A percentile compares a stretch with the other conserved stretches of the same genome.
phyloP scores from a whole-genome alignment of 768 basidiomycete genomes.

The Calocybe gangraenosa region DNA sequence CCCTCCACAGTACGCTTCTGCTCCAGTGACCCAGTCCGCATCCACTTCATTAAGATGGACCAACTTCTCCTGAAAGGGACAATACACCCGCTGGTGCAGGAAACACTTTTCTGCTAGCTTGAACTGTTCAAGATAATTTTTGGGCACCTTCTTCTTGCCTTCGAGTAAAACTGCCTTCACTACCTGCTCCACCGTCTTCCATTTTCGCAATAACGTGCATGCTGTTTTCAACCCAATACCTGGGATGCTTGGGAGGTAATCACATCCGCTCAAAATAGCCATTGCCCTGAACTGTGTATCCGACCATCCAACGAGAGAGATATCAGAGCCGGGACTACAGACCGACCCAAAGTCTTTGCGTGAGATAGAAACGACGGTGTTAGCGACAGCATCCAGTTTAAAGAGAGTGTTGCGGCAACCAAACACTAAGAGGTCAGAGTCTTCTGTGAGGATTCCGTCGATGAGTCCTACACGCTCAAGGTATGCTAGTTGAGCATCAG shows the following conservation, averaged over 20 bases:
- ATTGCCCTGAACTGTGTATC: slow-evolving; percentile 88
- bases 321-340: slow-evolving; percentile 39
- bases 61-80: slow-evolving; percentile 60
- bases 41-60: slow-evolving; percentile 67
- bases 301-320: slow-evolving; percentile 85
- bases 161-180: slow-evolving; percentile 73
- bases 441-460: slow-evolving; percentile 93
- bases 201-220: slow-evolving; percentile 72
- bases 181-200: slow-evolving; percentile 83
- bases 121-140: slow-evolving; percentile 71
- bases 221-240: slow-evolving; percentile 96
- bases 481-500: slow-evolving; percentile 94
- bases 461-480: slow-evolving; percentile 80
- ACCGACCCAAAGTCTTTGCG: slow-evolving; percentile 66
- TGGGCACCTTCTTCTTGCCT: slow-evolving; percentile 80
- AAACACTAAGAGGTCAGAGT: slow-evolving; percentile 96
- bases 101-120: slow-evolving; percentile 87
- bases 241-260: slow-evolving; percentile 86
- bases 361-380: slow-evolving; percentile 62
- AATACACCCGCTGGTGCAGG: slow-evolving; percentile 88
- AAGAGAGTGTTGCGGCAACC: slow-evolving; percentile 93
- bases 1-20: slow-evolving; percentile 74
- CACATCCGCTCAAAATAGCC: slow-evolving; percentile 91
- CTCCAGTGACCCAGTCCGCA: slow-evolving; percentile 51
- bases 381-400: slow-evolving; percentile 75